These are phyloP conservation scores for Leccinum subtestaceum DNA, from an alignment of 768 basidiomycete species.

Conservation along the genomic window DNA sequence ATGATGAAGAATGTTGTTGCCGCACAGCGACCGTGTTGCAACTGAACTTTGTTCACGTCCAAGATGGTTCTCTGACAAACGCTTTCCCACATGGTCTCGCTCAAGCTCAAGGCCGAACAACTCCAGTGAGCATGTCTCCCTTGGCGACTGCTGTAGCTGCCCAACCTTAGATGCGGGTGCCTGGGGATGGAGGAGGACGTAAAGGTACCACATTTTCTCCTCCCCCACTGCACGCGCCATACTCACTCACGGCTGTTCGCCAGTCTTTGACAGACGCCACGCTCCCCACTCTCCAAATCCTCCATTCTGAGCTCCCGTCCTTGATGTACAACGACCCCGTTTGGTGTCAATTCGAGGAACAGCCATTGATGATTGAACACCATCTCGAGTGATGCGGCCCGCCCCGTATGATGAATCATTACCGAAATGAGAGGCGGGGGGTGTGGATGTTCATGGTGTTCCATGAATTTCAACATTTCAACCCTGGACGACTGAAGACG, in stretches of 20 bases:
- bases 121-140: slow-evolving; percentile 13
- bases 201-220: background rate
- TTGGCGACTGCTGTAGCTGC: slow-evolving; percentile 1
- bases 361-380: slow-evolving; percentile 35
- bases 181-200: background rate
- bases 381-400: slow-evolving; percentile 45
- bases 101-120: background rate
- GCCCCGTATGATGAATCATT: slow-evolving; percentile 56
- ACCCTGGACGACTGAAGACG: slow-evolving; percentile 34
- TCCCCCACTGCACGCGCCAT: background rate
- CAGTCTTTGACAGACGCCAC: slow-evolving; percentile 59
- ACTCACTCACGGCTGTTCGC: slow-evolving; percentile 48
- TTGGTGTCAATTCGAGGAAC: slow-evolving; percentile 57
- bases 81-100: background rate
- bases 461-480: slow-evolving; percentile 41
- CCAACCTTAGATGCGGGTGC: background rate
- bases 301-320: slow-evolving; percentile 71
- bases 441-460: slow-evolving; percentile 69
- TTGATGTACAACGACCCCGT: slow-evolving; percentile 69
- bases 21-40: background rate
- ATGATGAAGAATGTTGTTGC: background rate
- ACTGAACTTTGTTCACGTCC: background rate
- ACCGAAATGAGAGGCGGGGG: slow-evolving; percentile 61
- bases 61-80: no score
- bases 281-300: slow-evolving; percentile 63